phyloP scores from a whole-genome alignment of 73 alveolate genomes.

The Blepharisma stoltei region DNA sequence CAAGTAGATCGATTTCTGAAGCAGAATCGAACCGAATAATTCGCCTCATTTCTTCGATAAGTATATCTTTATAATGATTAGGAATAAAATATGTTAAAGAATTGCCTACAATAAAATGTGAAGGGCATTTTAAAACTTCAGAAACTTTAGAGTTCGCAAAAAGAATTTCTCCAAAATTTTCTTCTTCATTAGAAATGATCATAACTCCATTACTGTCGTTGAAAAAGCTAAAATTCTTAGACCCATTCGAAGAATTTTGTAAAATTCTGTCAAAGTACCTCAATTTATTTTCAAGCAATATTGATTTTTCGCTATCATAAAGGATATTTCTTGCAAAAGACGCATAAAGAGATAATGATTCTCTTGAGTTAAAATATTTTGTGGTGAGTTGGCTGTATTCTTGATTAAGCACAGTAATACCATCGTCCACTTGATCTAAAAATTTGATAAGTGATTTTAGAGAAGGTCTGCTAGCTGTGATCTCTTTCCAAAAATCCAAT shows the following conservation, averaged over 20 bases:
- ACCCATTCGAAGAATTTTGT: background rate
- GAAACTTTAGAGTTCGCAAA: background rate
- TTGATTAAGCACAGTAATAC: background rate
- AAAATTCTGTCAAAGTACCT: background rate
- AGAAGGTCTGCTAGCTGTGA: background rate
- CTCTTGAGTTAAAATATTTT: background rate
- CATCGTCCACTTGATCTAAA: background rate
- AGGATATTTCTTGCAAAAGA: background rate
- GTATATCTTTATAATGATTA: background rate
- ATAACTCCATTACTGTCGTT: conserved; percentile 11
- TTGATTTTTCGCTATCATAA: background rate
- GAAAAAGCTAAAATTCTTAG: background rate
- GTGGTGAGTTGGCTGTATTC: background rate
- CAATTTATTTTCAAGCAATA: background rate
- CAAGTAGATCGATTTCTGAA: background rate
- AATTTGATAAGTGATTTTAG: background rate
- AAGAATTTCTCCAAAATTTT: background rate
- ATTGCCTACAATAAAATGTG: background rate
- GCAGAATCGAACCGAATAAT: background rate
- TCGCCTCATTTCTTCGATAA: background rate
- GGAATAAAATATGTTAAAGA: conserved; percentile 11
- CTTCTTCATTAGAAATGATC: background rate
- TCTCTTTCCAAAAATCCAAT: background rate
- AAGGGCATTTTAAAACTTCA: conserved; percentile 1
- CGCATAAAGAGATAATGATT: background rate